A percentile compares a stretch with the other conserved stretches of the same genome.
Conservation (phyloP, 495 filamentous ascomycete species). For the Aspergillus campestris region DNA sequence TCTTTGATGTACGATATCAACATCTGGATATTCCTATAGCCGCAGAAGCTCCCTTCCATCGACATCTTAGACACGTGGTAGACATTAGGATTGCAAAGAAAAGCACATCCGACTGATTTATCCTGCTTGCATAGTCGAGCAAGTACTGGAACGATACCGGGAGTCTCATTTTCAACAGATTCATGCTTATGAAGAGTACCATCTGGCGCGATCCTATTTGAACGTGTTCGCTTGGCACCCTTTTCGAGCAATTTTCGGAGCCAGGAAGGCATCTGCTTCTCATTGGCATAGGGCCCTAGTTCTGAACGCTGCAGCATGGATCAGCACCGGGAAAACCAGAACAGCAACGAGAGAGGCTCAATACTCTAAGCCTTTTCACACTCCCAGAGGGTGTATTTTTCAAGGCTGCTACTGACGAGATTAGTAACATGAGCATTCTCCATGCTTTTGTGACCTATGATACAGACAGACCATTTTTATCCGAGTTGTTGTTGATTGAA, state of each 20-base stretch:
- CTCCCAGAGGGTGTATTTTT: neutral
- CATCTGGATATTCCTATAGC: conserved; percentile 98
- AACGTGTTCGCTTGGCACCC: conserved; percentile 47
- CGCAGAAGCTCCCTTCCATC: conserved; percentile 85
- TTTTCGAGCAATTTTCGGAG: conserved; percentile 60
- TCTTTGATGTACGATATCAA: conserved; percentile 68
- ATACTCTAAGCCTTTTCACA: conserved; percentile 37
- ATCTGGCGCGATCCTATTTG: conserved; percentile 46
- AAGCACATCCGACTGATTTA: conserved; percentile 54
- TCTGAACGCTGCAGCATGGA: conserved; percentile 38
- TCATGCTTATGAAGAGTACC: conserved; percentile 37
- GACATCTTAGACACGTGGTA: conserved; percentile 75
- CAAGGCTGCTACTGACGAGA: neutral
- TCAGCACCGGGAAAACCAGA: conserved; percentile 12
- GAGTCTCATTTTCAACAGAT: conserved; percentile 52
- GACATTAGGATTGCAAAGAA: conserved; percentile 68
- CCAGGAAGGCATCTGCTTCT: conserved; percentile 81
- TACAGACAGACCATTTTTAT: too few relatives aligned
- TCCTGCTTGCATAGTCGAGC: conserved; percentile 64
- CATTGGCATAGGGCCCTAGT: conserved; percentile 78
- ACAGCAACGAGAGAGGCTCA: conserved; percentile 1
- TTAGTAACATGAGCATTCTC: too few relatives aligned
- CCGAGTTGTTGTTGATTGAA: too few relatives aligned
- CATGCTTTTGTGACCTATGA: too few relatives aligned
- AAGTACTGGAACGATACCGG: conserved; percentile 67